Evolutionary conservation across 2,329 filamentous ascomycete genomes (phyloP), one percentile per base, ranked within the genome.

Genomic region (Sporothrix humicola): DNA sequence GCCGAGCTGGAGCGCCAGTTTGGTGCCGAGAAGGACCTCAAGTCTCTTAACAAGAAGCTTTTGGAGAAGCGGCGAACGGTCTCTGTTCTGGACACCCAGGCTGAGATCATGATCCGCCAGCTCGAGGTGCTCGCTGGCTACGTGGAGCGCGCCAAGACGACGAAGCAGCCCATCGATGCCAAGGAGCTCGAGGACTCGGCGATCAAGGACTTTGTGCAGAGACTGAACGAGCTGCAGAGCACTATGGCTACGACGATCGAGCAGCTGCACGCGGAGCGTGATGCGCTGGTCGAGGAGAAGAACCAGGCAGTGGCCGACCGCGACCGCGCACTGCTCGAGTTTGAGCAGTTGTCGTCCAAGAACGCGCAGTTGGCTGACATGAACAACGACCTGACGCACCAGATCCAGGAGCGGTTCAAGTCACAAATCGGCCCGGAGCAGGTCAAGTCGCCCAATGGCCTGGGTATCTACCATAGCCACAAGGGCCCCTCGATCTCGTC

Each of bases 31-130:
- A 89, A 89, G 77, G 88, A 90, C 73, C 81, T 91, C 31, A 92
- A 92, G 82, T 92, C 91, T 78, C 90, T 97, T 44, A 97, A 97
- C 82, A 94, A 92, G 78, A 95, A 95, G 80, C 85, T 98, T 31
- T 87, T 93, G 50, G 95, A 98, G 82, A 98, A 98, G 84, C 89
- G 96, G 74, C 97, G 97, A 79, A 98, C 96, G 0, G 96, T 99
- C 81, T 95, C 95, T 7, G 93, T 97, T 20, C 86, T 98, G 70
- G 95, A 98, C 80, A 95, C 95, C 0, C 94, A 98, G 82, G 94
- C 94, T 69, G 95, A 98, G 82, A 95, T 98, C 81, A 95, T 97
- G 83, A 93, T 98, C 78, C 92, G 93, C 56, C 94, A 98, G 81
- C 86, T 98, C 20, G 94, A 97, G 79, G 92, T 95, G 52, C 88